Evolutionary conservation across 768 basidiomycete genomes (phyloP), one percentile per base, ranked within the genome.

Genomic region (Boletellus emodensis): DNA sequence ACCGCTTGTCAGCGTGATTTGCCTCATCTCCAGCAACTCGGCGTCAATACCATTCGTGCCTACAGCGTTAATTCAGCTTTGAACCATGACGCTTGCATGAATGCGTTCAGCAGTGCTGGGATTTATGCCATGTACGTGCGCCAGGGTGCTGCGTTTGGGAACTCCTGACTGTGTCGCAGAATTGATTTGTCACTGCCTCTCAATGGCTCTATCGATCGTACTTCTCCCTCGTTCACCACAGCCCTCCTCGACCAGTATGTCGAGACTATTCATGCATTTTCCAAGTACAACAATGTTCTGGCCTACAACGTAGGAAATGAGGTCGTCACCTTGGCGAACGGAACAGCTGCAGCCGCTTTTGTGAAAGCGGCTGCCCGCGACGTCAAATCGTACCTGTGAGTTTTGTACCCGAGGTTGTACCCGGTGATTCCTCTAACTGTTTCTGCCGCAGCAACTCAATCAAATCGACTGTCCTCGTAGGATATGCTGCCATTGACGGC

Each of bases 271-370:
- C 75, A 90, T 55, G 74, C 72, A 0, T 94, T 94, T 74, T 76
- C 75, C 63, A 82, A 88, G 65, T 96, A 95, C 60, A 82, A 90
- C 74, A 96, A 96, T 58, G 80, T 96, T 14, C 72, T 95, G 49
- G 93, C 84, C 11, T 94, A 78, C 71, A 95, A 94, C 62, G 77
- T 96, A 52, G 94, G 92, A 18, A 96, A 96, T 61, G 94, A 95
- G 57, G 76, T 81, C 24, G 87, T 84, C 30, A 76, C 77, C 22
- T 63, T 75, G 10, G 40, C 71, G 17, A 76, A 78, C 37, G 69
- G 71, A 46, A 89, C 89, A 14, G 72, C 71, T 28, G 81, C 85
- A 10, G 82, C 84, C 14, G 79, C 91, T 6, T 96, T 81, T 66
- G 80, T 96, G 63, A 94, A 94, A 67, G 92, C 92, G 35, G 94